These are phyloP conservation scores for Hura crepitans DNA, from an alignment of 441 rosid species.

Conservation along the genomic window DNA sequence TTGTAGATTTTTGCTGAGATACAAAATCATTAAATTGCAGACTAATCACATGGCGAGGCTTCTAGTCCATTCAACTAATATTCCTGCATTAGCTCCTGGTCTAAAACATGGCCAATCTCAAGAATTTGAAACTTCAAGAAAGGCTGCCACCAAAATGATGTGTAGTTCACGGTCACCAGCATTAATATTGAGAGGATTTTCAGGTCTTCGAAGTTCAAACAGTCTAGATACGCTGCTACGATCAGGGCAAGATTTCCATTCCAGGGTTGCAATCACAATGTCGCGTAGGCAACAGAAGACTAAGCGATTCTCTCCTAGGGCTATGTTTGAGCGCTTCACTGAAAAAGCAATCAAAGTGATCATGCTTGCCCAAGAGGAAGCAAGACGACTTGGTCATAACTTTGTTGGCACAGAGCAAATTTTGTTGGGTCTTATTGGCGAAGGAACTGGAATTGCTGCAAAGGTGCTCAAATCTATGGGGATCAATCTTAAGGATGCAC, in stretches of 20 bases:
- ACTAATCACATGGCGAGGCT: constrained; percentile 55
- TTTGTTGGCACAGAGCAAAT: constrained; percentile 98
- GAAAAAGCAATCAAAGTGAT: constrained; percentile 97
- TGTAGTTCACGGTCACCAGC: constrained; percentile 35
- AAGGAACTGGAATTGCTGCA: constrained; percentile 98
- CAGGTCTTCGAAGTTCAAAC: constrained; percentile 61
- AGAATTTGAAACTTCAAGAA: constrained; percentile 43
- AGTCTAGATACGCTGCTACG: constrained; percentile 43
- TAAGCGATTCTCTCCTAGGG: constrained; percentile 50
- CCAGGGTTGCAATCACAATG: constrained; percentile 37
- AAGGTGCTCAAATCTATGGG: constrained; percentile 99
- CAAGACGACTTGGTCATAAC: constrained; percentile 93
- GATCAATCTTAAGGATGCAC: constrained; percentile 89
- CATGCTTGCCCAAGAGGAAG: constrained; percentile 98
- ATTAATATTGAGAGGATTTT: constrained; percentile 45
- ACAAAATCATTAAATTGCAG: constrained; percentile 38
- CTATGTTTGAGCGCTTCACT: constrained; percentile 96
- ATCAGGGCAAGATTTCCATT: constrained; percentile 41
- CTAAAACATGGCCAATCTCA: constrained; percentile 39
- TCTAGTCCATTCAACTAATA: constrained; percentile 50
- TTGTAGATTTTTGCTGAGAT: constrained; percentile 16
- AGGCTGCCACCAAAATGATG: constrained; percentile 48
- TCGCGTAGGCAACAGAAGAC: constrained; percentile 43
- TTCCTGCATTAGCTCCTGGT: constrained; percentile 40
- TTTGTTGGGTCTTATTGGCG: constrained; percentile 87